phyloP scores from a whole-genome alignment of 2,329 filamentous ascomycete species.

The Claviceps africana region DNA sequence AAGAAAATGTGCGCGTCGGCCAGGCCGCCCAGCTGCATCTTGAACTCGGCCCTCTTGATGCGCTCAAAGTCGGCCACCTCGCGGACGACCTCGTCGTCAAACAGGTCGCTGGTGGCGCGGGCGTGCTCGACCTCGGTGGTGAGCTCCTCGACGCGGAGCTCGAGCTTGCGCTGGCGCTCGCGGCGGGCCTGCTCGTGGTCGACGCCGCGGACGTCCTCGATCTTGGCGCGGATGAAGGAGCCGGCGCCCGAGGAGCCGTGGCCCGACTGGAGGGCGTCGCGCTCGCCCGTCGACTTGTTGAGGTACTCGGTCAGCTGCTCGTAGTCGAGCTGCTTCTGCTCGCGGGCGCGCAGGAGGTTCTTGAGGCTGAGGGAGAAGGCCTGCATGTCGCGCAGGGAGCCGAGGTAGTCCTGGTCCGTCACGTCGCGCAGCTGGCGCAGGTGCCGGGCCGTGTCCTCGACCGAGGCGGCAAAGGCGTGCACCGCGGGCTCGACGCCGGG shows the following conservation, averaged over 20 bases:
- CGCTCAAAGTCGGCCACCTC: constrained; percentile 91
- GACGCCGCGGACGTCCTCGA: constrained; percentile 91
- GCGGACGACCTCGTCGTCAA: constrained; percentile 89
- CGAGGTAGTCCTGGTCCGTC: constrained; percentile 91
- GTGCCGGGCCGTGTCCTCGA: constrained; percentile 69
- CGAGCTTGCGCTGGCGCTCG: constrained; percentile 77
- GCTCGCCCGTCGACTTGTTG: constrained; percentile 75
- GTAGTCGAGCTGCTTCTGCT: constrained; percentile 96
- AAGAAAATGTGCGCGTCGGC: constrained; percentile 79
- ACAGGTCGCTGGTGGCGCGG: constrained; percentile 76
- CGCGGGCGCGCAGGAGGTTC: constrained; percentile 75
- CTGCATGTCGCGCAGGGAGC: constrained; percentile 87
- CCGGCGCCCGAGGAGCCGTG: constrained; percentile 45
- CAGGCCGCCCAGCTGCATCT: constrained; percentile 67
- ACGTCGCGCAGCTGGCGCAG: constrained; percentile 73
- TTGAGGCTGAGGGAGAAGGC: constrained; percentile 83
- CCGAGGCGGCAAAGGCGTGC: constrained; percentile 72
- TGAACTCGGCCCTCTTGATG: constrained; percentile 90
- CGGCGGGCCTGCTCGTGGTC: constrained; percentile 87
- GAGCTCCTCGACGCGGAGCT: constrained; percentile 83
- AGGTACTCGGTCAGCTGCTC: constrained; percentile 94
- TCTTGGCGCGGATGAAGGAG: constrained; percentile 81
- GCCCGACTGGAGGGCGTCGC: constrained; percentile 59
- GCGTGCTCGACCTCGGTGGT: constrained; percentile 80
- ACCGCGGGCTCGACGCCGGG: constrained; percentile 71